Base-by-base conservation (phyloP, 2,329 filamentous ascomycete species). In the Cercospora beticola region DNA sequence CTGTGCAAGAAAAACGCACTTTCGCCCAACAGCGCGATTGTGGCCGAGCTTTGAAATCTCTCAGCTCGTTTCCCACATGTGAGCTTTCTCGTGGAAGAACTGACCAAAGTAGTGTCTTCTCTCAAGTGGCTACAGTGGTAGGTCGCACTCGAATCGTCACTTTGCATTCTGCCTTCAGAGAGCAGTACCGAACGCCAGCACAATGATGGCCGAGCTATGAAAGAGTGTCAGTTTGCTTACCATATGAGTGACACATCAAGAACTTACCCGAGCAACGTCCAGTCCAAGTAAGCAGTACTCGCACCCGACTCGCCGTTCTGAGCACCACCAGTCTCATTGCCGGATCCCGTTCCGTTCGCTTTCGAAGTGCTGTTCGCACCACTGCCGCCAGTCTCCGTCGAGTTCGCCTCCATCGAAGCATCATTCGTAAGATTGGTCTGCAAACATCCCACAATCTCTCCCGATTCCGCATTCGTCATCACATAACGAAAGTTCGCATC, bases 381-480 rank as follows among this genome's bases (percentile, higher is more conserved):
- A 49, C 21, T 33, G 30, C 36, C 31, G 4, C n/a, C 36, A 5
- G 31, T 36, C 36, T 62, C 33, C 14, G 59, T 46, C 14, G 23
- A 16, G 28, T 58, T 58, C 54, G 54, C 30, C 6, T 58, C 16
- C 16, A 4, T 33, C 26, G 54, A n/a, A 0, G 23, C 23, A 16
- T 46, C 59, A 28, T 62, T 62, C 59, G 59, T 63, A 2, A 67
- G 12, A 33, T 62, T 63, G 0, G 65, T 54, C 28, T 58, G 43
- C 31, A 67, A 10, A 61, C 65, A 67, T 1, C 65, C 65, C 23
- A 63, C 60, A 14, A 36, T 28, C 5, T 33, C 10, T 5, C 28
- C 30, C 5, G 46, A 49, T 9, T 18, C 43, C 16, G 30, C 31
- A 30, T 63, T 33, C 28, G 30, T 57, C 46, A 67, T 52, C 10